phyloP scores from a whole-genome alignment of 441 rosid species.

The Metrosideros polymorpha region DNA sequence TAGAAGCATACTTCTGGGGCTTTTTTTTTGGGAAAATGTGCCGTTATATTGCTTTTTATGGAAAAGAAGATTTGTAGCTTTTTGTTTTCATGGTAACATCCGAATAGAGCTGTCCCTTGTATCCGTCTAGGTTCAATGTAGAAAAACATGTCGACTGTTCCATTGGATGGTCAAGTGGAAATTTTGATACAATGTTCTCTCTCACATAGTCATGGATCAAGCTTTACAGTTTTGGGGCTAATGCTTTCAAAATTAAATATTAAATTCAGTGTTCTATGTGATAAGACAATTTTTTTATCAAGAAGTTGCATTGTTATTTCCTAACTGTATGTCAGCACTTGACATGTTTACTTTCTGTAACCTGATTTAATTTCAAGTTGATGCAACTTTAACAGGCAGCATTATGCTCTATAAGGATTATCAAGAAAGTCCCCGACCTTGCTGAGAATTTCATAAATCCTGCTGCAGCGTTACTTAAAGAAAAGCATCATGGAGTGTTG shows the following conservation, averaged over 20 bases:
- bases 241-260: neutral
- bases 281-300: neutral
- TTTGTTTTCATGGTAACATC: neutral
- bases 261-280: neutral
- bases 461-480: constrained; percentile 81
- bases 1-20: neutral
- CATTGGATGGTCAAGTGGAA: neutral
- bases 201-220: neutral
- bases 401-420: constrained; percentile 84
- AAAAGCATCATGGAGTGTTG: constrained; percentile 97
- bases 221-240: neutral
- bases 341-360: neutral
- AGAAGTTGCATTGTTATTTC: neutral
- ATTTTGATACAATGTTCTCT: neutral
- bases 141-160: neutral
- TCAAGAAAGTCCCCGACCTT: constrained; percentile 95
- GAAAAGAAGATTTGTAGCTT: neutral
- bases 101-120: neutral
- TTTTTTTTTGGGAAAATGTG: neutral
- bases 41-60: neutral
- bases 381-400: constrained; percentile 57
- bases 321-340: neutral
- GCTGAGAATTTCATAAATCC: constrained; percentile 95
- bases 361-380: neutral
- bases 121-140: neutral